Conservation (phyloP, 352 stramenopile genomes). For the Globisporangium carolinianum region DNA sequence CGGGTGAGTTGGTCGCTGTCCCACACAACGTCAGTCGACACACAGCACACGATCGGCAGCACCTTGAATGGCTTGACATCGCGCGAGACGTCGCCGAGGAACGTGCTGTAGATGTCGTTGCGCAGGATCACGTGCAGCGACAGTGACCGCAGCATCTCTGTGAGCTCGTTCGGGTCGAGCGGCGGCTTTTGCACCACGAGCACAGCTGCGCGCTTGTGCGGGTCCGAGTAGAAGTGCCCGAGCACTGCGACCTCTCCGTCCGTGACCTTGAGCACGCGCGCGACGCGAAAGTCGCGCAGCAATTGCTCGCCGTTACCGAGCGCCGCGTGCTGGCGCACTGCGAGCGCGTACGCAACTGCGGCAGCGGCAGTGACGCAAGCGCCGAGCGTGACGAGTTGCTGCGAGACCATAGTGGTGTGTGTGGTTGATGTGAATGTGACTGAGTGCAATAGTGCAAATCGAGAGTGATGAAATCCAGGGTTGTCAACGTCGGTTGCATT, state of each 20-base stretch:
- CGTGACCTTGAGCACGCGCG: slow-evolving; percentile 57
- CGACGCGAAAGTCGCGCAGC: slow-evolving; percentile 50
- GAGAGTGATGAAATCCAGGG: too few species aligned
- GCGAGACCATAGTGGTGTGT: background rate
- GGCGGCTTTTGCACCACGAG: slow-evolving; percentile 59
- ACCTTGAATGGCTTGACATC: slow-evolving; percentile 74
- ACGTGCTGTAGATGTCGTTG: slow-evolving; percentile 85
- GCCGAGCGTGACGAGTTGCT: slow-evolving; percentile 19
- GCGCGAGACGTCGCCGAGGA: slow-evolving; percentile 56
- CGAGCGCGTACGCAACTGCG: slow-evolving; percentile 27
- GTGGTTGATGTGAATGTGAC: too few species aligned
- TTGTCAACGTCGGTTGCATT: too few species aligned
- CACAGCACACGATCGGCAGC: background rate
- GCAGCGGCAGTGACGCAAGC: slow-evolving; percentile 19
- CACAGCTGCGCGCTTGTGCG: slow-evolving; percentile 50
- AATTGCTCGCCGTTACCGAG: slow-evolving; percentile 24
- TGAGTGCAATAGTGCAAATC: too few species aligned
- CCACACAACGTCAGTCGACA: background rate
- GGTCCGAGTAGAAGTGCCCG: slow-evolving; percentile 61
- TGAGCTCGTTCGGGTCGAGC: slow-evolving; percentile 42
- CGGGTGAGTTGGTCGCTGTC: too few species aligned
- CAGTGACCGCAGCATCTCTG: slow-evolving; percentile 36
- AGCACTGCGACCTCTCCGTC: slow-evolving; percentile 64
- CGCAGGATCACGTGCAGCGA: slow-evolving; percentile 62
- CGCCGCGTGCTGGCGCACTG: slow-evolving; percentile 19